Percentiles rank a stretch among this genome's conserved stretches.
Conservation (phyloP, 2,329 filamentous ascomycete species). For the Graphilbum sp. region DNA sequence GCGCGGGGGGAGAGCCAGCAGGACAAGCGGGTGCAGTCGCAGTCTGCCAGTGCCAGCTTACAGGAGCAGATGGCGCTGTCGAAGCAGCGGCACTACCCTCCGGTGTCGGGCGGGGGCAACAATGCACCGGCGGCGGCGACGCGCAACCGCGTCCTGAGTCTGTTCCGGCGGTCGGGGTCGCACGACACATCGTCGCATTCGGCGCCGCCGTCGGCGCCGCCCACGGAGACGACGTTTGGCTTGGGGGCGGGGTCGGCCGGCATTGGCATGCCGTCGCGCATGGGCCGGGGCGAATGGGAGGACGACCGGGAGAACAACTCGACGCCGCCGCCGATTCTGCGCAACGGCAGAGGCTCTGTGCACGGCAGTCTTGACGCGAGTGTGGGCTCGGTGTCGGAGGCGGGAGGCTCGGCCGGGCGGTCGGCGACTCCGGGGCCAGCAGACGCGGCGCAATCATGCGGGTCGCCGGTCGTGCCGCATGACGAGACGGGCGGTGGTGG, state of each 20-base stretch:
- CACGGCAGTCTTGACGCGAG: slow-evolving; percentile 6
- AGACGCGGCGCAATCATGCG: too few relatives aligned
- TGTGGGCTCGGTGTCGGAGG: too few relatives aligned
- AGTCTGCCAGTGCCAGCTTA: too few relatives aligned
- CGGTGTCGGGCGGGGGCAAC: slow-evolving; percentile 23
- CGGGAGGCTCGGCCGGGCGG: too few relatives aligned
- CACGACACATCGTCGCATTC: slow-evolving; percentile 11
- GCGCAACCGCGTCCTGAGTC: slow-evolving; percentile 28
- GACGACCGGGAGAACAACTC: slow-evolving; percentile 24
- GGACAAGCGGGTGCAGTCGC: neutral
- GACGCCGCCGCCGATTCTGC: slow-evolving; percentile 39
- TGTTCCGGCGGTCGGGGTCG: slow-evolving; percentile 35
- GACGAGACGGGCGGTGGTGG: too few relatives aligned
- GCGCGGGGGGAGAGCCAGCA: slow-evolving; percentile 13
- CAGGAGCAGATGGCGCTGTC: slow-evolving; percentile 1
- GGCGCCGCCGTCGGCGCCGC: slow-evolving; percentile 10
- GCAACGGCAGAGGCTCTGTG: slow-evolving; percentile 17
- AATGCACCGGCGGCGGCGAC: too few relatives aligned
- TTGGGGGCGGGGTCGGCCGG: slow-evolving; percentile 3
- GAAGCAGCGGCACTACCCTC: slow-evolving; percentile 31
- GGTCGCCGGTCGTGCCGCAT: neutral
- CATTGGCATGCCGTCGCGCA: slow-evolving; percentile 25
- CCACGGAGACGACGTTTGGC: slow-evolving; percentile 11
- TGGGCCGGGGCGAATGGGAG: slow-evolving; percentile 20
- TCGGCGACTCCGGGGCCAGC: too few relatives aligned